Evolutionary conservation across 176 grass and related monocot genomes (phyloP).

Genomic region (Oryza coarctata): DNA sequence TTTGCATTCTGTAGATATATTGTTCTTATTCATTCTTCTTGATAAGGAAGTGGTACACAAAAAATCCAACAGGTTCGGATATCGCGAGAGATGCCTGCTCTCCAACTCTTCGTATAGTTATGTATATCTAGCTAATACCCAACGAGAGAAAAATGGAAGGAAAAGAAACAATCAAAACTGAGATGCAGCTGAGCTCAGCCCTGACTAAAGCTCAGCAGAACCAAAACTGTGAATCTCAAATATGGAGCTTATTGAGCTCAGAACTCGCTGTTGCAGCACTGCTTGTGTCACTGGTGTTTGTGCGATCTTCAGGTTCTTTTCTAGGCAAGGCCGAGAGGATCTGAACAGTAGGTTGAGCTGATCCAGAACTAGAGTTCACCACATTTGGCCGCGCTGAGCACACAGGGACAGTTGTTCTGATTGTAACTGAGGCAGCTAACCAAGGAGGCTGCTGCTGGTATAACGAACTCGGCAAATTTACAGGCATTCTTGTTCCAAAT

Average conservation of each 20-base stretch:
- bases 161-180: constrained; percentile 35
- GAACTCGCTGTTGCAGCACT: not conserved
- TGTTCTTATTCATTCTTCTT: constrained; percentile 19
- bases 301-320: constrained; percentile 11
- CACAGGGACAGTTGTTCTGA: constrained; percentile 52
- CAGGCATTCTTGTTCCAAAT: constrained; percentile 6
- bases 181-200: not conserved
- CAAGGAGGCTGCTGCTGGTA: constrained; percentile 42
- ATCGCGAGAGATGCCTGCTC: not conserved
- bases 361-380: not conserved
- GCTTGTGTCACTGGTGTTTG: not conserved
- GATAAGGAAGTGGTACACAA: not conserved
- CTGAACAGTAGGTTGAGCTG: constrained; percentile 23
- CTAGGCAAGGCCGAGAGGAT: constrained; percentile 1
- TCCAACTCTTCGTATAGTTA: constrained; percentile 23
- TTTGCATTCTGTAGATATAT: constrained; percentile 26
- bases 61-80: not conserved
- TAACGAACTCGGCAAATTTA: not conserved
- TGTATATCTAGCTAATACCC: constrained; percentile 22
- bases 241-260: constrained; percentile 44
- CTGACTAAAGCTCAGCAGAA: constrained; percentile 34
- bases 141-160: not conserved
- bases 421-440: constrained; percentile 51
- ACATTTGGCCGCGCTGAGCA: constrained; percentile 49
- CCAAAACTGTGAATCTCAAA: constrained; percentile 42